phyloP scores from a whole-genome alignment of 371 early-diverging fungal species.

The Mucor mucedo region DNA sequence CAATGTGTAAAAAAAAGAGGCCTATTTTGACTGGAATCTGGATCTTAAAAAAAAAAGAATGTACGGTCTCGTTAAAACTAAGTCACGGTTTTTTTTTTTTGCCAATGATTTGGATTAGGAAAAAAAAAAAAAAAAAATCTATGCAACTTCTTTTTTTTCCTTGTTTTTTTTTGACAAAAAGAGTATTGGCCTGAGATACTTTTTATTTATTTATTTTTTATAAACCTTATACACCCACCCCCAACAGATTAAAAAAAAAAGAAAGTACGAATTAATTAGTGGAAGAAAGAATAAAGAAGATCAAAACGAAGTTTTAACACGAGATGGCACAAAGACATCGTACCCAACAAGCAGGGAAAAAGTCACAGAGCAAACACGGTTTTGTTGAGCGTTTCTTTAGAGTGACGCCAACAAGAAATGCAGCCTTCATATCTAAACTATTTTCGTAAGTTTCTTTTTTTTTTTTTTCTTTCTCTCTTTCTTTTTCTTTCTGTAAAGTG shows the following conservation, averaged over 20 bases:
- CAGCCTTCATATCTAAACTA: slow-evolving; percentile 33
- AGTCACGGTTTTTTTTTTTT: too few relatives aligned
- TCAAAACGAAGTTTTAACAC: not conserved
- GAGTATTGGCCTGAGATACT: too few relatives aligned
- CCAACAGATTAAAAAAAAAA: too few relatives aligned
- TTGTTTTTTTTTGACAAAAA: not conserved
- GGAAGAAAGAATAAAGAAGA: not conserved
- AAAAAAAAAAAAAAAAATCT: too few relatives aligned
- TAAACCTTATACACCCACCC: too few relatives aligned
- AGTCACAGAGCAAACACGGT: slow-evolving; percentile 22
- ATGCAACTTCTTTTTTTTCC: not conserved
- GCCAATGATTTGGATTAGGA: too few relatives aligned
- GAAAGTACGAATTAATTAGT: not conserved
- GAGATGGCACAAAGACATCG: slow-evolving; percentile 4
- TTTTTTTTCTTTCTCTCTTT: not conserved
- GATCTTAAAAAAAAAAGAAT: too few relatives aligned
- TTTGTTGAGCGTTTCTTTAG: slow-evolving; percentile 34
- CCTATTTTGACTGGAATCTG: too few relatives aligned
- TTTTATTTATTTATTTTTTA: too few relatives aligned
- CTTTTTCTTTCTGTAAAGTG: too few relatives aligned
- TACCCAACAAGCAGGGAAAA: not conserved
- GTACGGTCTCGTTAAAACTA: too few relatives aligned
- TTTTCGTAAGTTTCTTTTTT: slow-evolving; percentile 25
- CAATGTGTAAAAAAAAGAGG: too few relatives aligned
- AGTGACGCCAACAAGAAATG: slow-evolving; percentile 28